Conservation (phyloP, 1,139 yeast genomes). For the Candida pseudocylindracea region DNA sequence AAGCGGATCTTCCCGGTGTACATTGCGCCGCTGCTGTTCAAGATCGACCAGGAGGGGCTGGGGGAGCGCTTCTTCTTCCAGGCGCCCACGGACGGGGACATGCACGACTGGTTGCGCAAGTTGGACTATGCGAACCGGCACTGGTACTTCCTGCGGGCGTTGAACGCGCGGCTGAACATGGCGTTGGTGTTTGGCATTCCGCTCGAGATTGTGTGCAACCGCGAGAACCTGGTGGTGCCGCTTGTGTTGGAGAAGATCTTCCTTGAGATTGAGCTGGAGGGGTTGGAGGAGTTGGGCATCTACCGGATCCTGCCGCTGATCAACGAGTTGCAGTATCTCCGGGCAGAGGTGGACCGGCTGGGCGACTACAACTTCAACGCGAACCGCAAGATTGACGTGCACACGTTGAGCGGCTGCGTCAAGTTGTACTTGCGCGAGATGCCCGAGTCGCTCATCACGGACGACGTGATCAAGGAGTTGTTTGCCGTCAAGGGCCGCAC, state of each 20-base stretch:
- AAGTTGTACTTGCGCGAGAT: constrained; percentile 71
- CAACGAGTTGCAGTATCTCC: constrained; percentile 51
- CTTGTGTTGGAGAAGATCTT: constrained; percentile 39
- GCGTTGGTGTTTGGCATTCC: constrained; percentile 76
- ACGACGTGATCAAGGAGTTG: constrained; percentile 22
- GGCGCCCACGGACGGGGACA: constrained; percentile 37
- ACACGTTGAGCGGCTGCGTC: constrained; percentile 78
- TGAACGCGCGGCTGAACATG: constrained; percentile 10
- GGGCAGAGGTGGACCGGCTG: constrained; percentile 49
- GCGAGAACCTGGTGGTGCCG: constrained; percentile 48
- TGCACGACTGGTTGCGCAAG: constrained; percentile 52
- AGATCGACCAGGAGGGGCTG: constrained; percentile 28
- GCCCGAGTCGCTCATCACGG: constrained; percentile 69
- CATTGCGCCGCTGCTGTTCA: constrained; percentile 31
- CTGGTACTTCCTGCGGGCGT: constrained; percentile 26
- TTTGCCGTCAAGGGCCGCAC: constrained; percentile 14
- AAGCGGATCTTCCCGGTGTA: constrained; percentile 32
- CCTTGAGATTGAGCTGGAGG: constrained; percentile 59
- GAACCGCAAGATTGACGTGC: constrained; percentile 58
- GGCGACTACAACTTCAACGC: constrained; percentile 17
- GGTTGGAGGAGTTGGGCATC: constrained; percentile 77
- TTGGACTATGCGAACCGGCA: constrained; percentile 26
- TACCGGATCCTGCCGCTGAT: constrained; percentile 85
- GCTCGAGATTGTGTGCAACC: constrained; percentile 43
- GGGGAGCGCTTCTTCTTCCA: constrained; percentile 46